Percentiles rank a stretch among this genome's conserved stretches.
These are phyloP conservation scores for Huntiella omanensis DNA, from an alignment of 2,329 filamentous ascomycete species.

Conservation along the genomic window DNA sequence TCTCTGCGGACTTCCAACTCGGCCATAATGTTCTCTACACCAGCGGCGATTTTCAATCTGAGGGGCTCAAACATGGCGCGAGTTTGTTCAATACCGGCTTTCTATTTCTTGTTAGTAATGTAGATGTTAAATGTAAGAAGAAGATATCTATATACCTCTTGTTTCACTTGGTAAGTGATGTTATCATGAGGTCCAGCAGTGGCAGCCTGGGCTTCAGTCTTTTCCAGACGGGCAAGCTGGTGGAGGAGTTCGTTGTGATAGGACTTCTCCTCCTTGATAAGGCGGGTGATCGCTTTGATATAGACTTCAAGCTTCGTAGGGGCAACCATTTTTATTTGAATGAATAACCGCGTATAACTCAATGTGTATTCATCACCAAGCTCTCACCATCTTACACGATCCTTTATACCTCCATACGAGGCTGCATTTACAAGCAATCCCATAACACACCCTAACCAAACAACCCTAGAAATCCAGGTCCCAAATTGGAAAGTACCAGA, in stretches of 20 bases:
- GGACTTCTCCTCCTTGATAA: constrained; percentile 78
- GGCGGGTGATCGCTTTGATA: constrained; percentile 58
- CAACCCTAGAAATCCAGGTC: background rate
- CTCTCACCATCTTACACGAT: background rate
- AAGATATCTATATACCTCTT: constrained; percentile 57
- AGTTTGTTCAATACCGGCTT: constrained; percentile 64
- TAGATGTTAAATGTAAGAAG: background rate
- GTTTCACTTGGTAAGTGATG: constrained; percentile 58
- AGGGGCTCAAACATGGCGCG: constrained; percentile 62
- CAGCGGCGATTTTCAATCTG: constrained; percentile 49
- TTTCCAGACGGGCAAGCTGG: constrained; percentile 52
- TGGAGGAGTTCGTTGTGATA: constrained; percentile 72
- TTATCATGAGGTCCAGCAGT: constrained; percentile 49
- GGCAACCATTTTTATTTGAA: constrained; percentile 42
- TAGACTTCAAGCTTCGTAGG: constrained; percentile 61
- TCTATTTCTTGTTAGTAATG: constrained; percentile 19
- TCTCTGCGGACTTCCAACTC: constrained; percentile 47
- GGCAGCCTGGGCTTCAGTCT: constrained; percentile 28
- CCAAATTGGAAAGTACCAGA: background rate
- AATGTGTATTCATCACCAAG: background rate
- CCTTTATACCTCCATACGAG: too few species aligned
- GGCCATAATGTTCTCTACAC: constrained; percentile 55
- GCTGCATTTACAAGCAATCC: too few species aligned
- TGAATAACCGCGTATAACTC: too few species aligned
- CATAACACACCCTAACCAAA: too few species aligned